Evolutionary conservation across 495 filamentous ascomycete species (phyloP).

Genomic region (Thermochaetoides thermophila): DNA sequence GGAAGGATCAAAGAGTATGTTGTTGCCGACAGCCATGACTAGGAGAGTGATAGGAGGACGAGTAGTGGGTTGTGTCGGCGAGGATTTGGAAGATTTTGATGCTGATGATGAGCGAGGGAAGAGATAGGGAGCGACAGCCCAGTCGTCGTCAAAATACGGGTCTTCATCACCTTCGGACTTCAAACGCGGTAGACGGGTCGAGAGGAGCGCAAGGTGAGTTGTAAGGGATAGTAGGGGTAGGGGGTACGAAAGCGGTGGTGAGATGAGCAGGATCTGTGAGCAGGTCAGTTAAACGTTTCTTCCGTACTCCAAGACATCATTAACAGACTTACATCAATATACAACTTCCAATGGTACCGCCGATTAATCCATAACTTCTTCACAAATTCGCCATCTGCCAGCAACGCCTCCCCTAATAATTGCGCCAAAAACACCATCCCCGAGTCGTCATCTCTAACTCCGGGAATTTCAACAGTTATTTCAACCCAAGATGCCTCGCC

Average conservation of each 20-base stretch:
- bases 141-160: slow-evolving; percentile 96
- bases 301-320: neutral
- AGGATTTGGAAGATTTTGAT: too few relatives aligned
- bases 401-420: slow-evolving; percentile 78
- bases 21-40: slow-evolving; percentile 71
- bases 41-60: slow-evolving; percentile 77
- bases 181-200: slow-evolving; percentile 67
- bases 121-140: slow-evolving; percentile 64
- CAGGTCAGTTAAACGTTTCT: slow-evolving; percentile 5
- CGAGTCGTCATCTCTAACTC: slow-evolving; percentile 79
- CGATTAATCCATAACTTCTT: slow-evolving; percentile 66
- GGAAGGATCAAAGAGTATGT: slow-evolving; percentile 85
- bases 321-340: slow-evolving; percentile 63
- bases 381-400: slow-evolving; percentile 58
- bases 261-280: slow-evolving; percentile 75
- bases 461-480: slow-evolving; percentile 72
- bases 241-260: slow-evolving; percentile 79
- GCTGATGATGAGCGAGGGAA: slow-evolving; percentile 39
- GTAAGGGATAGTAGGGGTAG: slow-evolving; percentile 84
- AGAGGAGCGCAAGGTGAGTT: slow-evolving; percentile 87
- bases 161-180: slow-evolving; percentile 84
- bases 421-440: slow-evolving; percentile 70
- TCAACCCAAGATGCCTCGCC: slow-evolving; percentile 49
- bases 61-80: neutral
- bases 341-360: slow-evolving; percentile 90